Base-by-base conservation (phyloP, 2,329 filamentous ascomycete genomes). In the Cercospora nicotianae region DNA sequence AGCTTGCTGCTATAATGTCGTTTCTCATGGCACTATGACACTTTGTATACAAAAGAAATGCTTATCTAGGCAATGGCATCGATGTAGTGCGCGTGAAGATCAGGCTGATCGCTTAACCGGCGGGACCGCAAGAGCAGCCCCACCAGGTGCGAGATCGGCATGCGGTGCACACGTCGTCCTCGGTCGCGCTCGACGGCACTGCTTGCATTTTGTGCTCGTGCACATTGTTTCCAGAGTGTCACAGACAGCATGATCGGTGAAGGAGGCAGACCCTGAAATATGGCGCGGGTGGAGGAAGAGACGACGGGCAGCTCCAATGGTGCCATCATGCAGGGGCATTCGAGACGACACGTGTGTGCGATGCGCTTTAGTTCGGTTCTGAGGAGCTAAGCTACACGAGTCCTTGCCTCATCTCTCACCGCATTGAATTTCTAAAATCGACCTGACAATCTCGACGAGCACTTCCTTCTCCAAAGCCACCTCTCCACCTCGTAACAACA, bases 51-150 rank as follows among this genome's bases (percentile, higher is more conserved):
- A 57, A 55, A 20, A 64, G 62, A 58, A 62, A 62, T n/a, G 28
- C 60, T 45, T 45, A 12, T 26, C 39, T 62, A 33, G 39, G 60
- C 36, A 45, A 51, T 62, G 39, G 60, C 60, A 45, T 58, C 53
- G 31, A 58, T 33, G 28, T 2, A 12, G 7, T 1, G 55, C 16
- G 31, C 2, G 16, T 10, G 12, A 28, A 36, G 61, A 64, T 48
- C 55, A 65, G 63, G 63, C 63, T 65, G 63, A 65, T 42, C 9
- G 36, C 28, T 60, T 57, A 53, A 6, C 55, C 63, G 36, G 53
- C 26, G 63, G 51, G 53, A 31, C 53, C 36, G 3, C 3, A 6
- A 12, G n/a, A 36, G 31, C 31, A 30, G 39, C 61, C 61, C 58
- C 28, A 28, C 36, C 63, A 39, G 18, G 16, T 13, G 23, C 64